Evolutionary conservation across 352 stramenopile genomes (phyloP), one percentile per base, ranked within the genome.

Genomic region (Poterioochromonas sp.): DNA sequence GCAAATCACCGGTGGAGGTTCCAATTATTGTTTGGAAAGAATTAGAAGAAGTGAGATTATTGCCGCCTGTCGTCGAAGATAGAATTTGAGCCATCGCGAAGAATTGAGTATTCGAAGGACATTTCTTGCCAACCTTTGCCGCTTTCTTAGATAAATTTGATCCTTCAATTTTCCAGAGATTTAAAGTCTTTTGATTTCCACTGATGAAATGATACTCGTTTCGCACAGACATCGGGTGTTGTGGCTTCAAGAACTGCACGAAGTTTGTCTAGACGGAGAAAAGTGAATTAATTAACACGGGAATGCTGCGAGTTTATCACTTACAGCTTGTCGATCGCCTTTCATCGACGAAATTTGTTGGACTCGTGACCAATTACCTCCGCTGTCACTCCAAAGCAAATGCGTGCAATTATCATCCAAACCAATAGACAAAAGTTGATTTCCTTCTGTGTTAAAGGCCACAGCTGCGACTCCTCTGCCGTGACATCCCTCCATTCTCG

Each of bases 391-490:
- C 77, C 77, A 87, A 0, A 85, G 11, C 22, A 63, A 82, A 53
- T 87, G 76, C 18, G 54, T 83, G 35, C 70, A 54, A 49, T 81
- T 69, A 29, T 80, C 80, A 69, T 86, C 80, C 18, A 76, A 60
- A 32, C 81, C 79, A n/a, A 88, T 76, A 70, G 76, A 81, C 0
- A 83, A 70, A 73, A 88, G 64, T n/a, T 64, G 63, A 12, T 40
- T 71, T 11, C 64, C 73, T 69, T 85, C 80, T 0, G 82, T 84
- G 20, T 84, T 83, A 77, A 97, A 97, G 0, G 85, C 80, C 29
- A 96, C 32, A 26, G 88, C 81, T n/a, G 89, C 76, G 0, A 96
- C 84, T 0, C 86, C 88, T 8, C 88, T 84, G 76, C 89, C 86
- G 78, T 95, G 90, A 77, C 89, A 92, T 0, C 47, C 51, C 26